Percentiles rank a stretch among this genome's conserved stretches.
Conservation (phyloP, 2,329 filamentous ascomycete species). For the Ophiostoma novo-ulmi region DNA sequence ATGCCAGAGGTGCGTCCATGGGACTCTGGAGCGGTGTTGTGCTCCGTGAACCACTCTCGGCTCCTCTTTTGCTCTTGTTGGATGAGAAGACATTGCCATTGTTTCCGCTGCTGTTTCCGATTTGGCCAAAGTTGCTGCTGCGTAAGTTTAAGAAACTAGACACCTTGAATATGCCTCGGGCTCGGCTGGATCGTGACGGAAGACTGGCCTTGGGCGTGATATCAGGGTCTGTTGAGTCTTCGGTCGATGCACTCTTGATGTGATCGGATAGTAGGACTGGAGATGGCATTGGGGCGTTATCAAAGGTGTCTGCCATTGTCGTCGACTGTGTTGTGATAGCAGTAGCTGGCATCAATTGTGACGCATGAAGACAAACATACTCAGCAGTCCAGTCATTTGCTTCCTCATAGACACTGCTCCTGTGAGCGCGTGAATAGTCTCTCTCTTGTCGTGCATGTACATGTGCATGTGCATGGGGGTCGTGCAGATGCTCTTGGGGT, state of each 20-base stretch:
- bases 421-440: background rate
- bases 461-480: background rate
- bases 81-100: background rate
- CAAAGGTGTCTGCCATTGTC: background rate
- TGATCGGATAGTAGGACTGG: background rate
- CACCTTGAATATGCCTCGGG: constrained; percentile 21
- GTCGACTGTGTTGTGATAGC: background rate
- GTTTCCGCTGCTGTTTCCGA: background rate
- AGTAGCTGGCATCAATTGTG: background rate
- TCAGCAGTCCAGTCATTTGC: background rate
- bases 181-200: background rate
- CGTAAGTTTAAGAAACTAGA: constrained; percentile 29
- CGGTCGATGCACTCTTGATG: background rate
- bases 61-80: background rate
- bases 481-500: background rate
- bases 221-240: background rate
- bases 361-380: background rate
- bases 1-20: background rate
- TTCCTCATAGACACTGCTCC: background rate
- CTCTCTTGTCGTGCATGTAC: background rate
- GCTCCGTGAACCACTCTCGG: background rate
- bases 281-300: background rate
- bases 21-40: constrained; percentile 17
- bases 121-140: constrained; percentile 17
- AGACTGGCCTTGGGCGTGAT: background rate